Evolutionary conservation across 1,284 basidiomycete genomes (phyloP), one percentile per base, ranked within the genome.

Genomic region (Sanghuangporus sanghuang): DNA sequence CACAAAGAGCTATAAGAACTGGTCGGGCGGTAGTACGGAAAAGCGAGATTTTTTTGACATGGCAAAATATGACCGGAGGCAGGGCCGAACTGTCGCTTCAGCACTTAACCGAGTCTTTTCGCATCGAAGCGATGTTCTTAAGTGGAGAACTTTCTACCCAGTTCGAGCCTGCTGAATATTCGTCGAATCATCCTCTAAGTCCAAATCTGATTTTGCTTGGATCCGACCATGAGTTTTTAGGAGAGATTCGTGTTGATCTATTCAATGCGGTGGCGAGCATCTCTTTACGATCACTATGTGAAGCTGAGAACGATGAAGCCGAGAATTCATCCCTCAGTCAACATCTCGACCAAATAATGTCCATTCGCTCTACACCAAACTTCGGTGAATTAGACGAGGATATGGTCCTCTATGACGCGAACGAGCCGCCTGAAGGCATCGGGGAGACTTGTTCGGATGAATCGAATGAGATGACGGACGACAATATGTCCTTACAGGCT

Each of bases 161-260:
- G 32, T 6, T 21, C 12, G 46, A 38, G 11, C 32, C 11, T 16
- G 21, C 14, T 21, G 58, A n/a, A 21, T 27, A 48, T 38, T 27
- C n/a, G 35, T 35, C 12, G 1, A 6, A 7, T 2, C 44, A 59
- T n/a, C 35, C 14, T 3, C 32, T 48, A 16, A 52, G 58, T 16
- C 58, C 46, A 5, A 52, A 27, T 16, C 48, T 60, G n/a, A 18
- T 60, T n/a, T 40, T 60, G 18, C 35, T 60, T 8, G 58, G 58
- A 3, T 60, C 38, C 35, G 48, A 39, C 49, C 48, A 49, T 9
- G 18, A 52, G 23, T 60, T 52, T 27, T 8, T 54, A 18, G 53
- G 53, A 38, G 53, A 54, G 16, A 38, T 54, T 6, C 35, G 21
- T 36, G 53, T 14, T 2, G 53, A 54, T 9, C 16, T 54, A 11